phyloP scores from a whole-genome alignment of 805 yeast species.

The Nematodospora valgi region DNA sequence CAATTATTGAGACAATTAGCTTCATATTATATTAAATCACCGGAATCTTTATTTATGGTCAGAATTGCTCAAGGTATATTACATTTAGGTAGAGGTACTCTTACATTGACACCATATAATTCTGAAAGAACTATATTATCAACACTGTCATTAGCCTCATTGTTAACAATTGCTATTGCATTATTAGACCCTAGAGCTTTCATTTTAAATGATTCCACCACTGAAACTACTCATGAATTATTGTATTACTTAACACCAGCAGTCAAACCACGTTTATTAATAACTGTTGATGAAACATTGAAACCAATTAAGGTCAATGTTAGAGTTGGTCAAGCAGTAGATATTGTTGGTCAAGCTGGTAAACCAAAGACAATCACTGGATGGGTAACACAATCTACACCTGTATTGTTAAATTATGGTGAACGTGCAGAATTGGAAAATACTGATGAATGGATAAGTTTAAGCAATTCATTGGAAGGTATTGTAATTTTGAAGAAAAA shows the following conservation, averaged over 20 bases:
- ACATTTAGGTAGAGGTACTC: conserved; percentile 94
- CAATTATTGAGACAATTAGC: conserved; percentile 94
- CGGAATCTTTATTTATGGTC: conserved; percentile 87
- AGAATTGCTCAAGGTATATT: conserved; percentile 93
- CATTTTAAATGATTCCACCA: conserved; percentile 58
- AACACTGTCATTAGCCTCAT: conserved; percentile 84
- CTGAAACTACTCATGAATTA: conserved; percentile 62
- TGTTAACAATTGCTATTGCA: conserved; percentile 79
- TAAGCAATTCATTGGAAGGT: conserved; percentile 84
- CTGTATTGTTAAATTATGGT: conserved; percentile 88
- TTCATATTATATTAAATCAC: conserved; percentile 83
- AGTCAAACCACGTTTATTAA: conserved; percentile 86
- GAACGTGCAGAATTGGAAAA: conserved; percentile 97
- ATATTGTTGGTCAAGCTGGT: conserved; percentile 98
- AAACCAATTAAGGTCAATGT: conserved; percentile 93
- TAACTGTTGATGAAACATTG: conserved; percentile 88
- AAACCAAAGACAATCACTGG: conserved; percentile 98
- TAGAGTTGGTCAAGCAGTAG: conserved; percentile 98
- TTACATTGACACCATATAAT: conserved; percentile 83
- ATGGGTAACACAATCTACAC: conserved; percentile 98
- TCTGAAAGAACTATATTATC: conserved; percentile 84
- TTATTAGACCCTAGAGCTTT: conserved; percentile 82
- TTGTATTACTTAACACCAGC: conserved; percentile 85
- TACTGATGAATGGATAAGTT: conserved; percentile 78
- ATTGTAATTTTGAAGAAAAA: conserved; percentile 89